Base-by-base conservation (phyloP, 2,329 filamentous ascomycete species). In the Davidsoniella virescens region DNA sequence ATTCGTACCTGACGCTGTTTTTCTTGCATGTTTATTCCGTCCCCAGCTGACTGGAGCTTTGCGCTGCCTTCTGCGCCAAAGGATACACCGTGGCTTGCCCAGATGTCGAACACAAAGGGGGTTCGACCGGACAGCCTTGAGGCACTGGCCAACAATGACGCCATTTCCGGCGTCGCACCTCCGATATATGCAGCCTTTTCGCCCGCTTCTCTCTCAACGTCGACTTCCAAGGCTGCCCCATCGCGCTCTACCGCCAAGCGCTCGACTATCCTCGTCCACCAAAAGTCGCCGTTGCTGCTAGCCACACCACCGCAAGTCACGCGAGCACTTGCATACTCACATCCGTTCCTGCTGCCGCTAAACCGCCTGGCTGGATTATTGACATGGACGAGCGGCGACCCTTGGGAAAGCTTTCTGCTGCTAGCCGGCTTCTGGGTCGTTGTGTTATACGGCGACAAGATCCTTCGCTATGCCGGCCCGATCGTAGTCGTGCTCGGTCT, bases 231-330 rank as follows among this genome's bases (percentile, higher is more conserved):
- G 26, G 75, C 76, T 37, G 74, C 79, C 4, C 71, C 82, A 44
- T 71, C 70, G 50, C 67, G 71, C 52, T 69, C 74, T 29, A 72
- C 76, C 42, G 50, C 54, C 5, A 83, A 90, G 55, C 80, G 86
- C 43, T 93, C 87, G 16, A 93, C 87, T 52, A 88, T 98, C 58
- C 79, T 96, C 57, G 88, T 98, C 17, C 88, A 96, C 65, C 90
- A 94, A 64, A 98, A 96, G 67, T 94, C 87, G 14, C 92, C 92
- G 9, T 68, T 98, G 43, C 74, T 98, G 16, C 81, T 94, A 53
- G 87, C 90, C 14, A 98, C 92, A 8, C 92, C 92, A 41, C 92
- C 92, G 1, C 86, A 94, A 62, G 82, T 98, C 62, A 98, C 92
- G 2, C 79, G 92, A 58, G 88, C 90, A 12, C 73, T 98, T 54